Evolutionary conservation across 768 basidiomycete species (phyloP), one percentile per base, ranked within the genome.

Genomic region (Chalciporus pseudorubinellus): DNA sequence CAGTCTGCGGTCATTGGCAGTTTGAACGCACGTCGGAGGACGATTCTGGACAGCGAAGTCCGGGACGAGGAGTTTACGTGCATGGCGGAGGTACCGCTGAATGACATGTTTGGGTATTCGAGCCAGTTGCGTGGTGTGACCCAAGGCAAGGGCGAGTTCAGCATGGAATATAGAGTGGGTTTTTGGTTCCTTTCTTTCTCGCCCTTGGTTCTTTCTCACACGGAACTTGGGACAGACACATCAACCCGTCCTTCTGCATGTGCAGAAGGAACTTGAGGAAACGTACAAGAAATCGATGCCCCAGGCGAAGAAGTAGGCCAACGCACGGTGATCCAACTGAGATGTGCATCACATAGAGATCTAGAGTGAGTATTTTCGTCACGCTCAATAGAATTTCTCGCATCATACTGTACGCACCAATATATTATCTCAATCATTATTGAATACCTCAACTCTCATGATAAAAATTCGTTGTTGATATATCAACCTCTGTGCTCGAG

Each of bases 41-140:
- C 90, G 3, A 97, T 99, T 63, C 75, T 95, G 38, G 95, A 98
- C 62, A 95, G 90, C 60, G 97, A 98, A 72, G 88, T 95, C 28
- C 85, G 95, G 39, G 95, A 97, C 59, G 97, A 98, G 59, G 95
- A 99, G 71, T 98, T 99, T 65, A 92, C 91, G 5, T 81, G 87
- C 48, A 77, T 81, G 24, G 93, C 92, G 19, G 95, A 98, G 64
- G 95, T 99, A 12, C 85, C 92, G 8, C 69, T 99, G 70, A 97
- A 93, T 69, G 95, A 98, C 60, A 98, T 98, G 95, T 99, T 99
- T 65, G 91, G 92, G 16, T 98, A 98, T 68, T 95, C 94, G 33
- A 92, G 85, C 61, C 89, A 92, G 60, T 77, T 98, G 40, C 84
- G 95, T 51, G 95, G 95, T 3, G 84, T 83, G 51, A 99, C 97